Percentiles rank a stretch among this genome's conserved stretches.
phyloP scores from a whole-genome alignment of 2,329 filamentous ascomycete species.

The Trichophyton mentagrophytes region DNA sequence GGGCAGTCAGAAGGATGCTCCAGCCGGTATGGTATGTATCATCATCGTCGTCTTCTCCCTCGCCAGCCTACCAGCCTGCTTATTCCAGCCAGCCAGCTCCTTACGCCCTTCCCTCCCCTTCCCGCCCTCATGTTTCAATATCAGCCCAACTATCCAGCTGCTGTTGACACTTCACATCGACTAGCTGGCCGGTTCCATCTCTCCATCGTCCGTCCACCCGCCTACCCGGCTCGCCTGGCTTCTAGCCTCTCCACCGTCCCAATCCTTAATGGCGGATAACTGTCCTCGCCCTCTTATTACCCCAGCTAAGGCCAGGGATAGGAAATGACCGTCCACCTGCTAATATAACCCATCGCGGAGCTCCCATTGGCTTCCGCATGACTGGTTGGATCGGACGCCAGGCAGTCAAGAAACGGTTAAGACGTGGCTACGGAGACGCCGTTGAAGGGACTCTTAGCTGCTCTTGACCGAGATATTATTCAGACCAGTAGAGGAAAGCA shows the following conservation, averaged over 20 bases:
- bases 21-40: too few species aligned
- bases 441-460: too few species aligned
- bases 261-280: too few species aligned
- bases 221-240: background rate
- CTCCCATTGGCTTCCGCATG: background rate
- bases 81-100: background rate
- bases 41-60: too few species aligned
- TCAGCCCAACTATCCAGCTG: background rate
- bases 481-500: too few species aligned
- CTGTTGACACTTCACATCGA: background rate
- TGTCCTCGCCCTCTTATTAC: background rate
- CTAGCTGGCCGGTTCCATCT: background rate
- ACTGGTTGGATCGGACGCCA: background rate
- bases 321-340: background rate
- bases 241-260: too few species aligned
- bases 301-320: background rate
- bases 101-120: background rate
- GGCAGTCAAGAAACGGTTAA: too few species aligned
- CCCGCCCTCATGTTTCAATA: slow-evolving; percentile 1
- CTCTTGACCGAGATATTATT: too few species aligned
- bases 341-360: background rate
- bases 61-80: too few species aligned
- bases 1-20: background rate
- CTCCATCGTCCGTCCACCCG: background rate
- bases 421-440: too few species aligned